These are phyloP conservation scores for Melaleuca quinquenervia DNA, from an alignment of 345 rosid species.

Conservation along the genomic window DNA sequence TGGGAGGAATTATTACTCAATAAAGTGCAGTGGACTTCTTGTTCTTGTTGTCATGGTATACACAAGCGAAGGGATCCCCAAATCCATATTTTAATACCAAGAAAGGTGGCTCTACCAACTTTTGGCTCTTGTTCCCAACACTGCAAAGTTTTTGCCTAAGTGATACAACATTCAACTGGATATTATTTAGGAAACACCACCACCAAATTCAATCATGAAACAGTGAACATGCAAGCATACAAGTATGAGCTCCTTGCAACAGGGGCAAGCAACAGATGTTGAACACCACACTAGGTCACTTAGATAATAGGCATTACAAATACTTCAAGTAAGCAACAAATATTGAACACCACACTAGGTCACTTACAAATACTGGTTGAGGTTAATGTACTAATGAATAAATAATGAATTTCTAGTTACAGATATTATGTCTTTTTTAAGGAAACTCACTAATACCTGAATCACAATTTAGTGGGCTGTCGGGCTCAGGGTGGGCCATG, in stretches of 20 bases:
- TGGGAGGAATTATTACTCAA: not conserved
- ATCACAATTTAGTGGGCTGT: constrained; percentile 95
- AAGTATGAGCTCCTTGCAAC: not conserved
- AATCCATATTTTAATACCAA: not conserved
- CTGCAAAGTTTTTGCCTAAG: not conserved
- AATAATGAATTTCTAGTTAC: not conserved
- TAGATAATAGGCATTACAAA: not conserved
- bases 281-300: not conserved
- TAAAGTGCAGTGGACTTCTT: not conserved
- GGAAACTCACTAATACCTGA: constrained; percentile 40
- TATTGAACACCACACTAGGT: not conserved
- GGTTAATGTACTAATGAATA: not conserved
- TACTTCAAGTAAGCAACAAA: not conserved
- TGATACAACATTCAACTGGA: not conserved
- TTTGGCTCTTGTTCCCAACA: not conserved
- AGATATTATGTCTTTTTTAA: not conserved
- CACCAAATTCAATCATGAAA: not conserved
- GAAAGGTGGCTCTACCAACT: not conserved
- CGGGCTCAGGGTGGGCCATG: constrained; percentile 98
- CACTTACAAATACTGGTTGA: not conserved
- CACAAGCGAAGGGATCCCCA: not conserved
- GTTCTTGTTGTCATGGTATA: not conserved
- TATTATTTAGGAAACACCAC: not conserved
- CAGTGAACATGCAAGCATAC: not conserved
- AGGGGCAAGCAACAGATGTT: not conserved